phyloP scores from a whole-genome alignment of 495 filamentous ascomycete genomes.

The Xylaria venustula region DNA sequence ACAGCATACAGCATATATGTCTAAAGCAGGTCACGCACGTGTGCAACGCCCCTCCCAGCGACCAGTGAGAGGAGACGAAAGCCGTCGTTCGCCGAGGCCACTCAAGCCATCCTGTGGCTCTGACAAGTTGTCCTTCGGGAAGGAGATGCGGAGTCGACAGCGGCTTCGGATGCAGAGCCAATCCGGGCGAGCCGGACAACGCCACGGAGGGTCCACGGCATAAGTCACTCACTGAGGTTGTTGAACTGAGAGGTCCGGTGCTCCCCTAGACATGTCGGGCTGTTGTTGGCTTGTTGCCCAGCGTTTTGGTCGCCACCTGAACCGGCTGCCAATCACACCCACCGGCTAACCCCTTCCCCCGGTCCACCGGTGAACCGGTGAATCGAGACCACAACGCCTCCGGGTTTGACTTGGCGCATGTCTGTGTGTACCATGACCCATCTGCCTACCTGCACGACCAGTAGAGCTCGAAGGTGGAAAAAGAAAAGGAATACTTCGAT shows the following conservation, averaged over 20 bases:
- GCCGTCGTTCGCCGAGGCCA: background rate
- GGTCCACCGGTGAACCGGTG: background rate
- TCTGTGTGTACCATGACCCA: background rate
- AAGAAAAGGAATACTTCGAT: too few relatives aligned
- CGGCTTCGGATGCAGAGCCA: slow-evolving; percentile 1
- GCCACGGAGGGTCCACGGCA: background rate
- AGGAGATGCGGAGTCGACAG: background rate
- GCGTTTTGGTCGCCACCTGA: background rate
- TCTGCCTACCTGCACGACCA: too few relatives aligned
- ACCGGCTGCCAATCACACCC: background rate
- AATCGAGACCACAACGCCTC: background rate
- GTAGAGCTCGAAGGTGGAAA: too few relatives aligned
- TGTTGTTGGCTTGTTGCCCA: background rate
- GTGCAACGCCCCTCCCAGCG: background rate
- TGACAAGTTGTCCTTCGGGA: background rate
- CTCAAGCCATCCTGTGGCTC: background rate
- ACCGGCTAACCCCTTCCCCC: background rate
- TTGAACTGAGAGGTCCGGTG: background rate
- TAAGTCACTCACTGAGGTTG: background rate
- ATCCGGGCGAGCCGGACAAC: background rate
- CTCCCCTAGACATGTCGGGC: background rate
- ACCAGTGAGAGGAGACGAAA: background rate
- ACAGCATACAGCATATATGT: background rate
- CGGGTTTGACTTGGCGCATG: background rate
- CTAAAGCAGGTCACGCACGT: background rate